A percentile compares a stretch with the other conserved stretches of the same genome.
phyloP scores from a whole-genome alignment of 2,329 filamentous ascomycete genomes.

The Fusarium pseudonygamai region DNA sequence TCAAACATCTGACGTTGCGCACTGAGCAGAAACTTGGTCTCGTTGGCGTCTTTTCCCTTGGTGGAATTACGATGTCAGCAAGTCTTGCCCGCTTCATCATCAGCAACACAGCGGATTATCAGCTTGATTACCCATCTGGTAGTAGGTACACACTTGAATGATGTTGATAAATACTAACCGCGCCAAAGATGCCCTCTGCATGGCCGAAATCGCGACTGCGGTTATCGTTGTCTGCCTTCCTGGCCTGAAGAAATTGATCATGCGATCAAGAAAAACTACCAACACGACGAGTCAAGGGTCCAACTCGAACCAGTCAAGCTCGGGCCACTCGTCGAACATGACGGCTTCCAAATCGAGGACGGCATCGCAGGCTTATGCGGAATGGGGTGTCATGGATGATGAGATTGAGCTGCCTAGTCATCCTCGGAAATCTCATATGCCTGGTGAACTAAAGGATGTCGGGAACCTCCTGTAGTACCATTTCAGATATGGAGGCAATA shows the following conservation, averaged over 20 bases:
- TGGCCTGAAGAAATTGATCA: neutral
- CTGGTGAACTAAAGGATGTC: neutral
- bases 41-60: slow-evolving; percentile 9
- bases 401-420: neutral
- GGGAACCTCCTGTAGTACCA: neutral
- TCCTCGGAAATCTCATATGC: no score
- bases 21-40: slow-evolving; percentile 2
- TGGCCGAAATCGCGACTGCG: slow-evolving; percentile 10
- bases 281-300: neutral
- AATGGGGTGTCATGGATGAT: slow-evolving; percentile 11
- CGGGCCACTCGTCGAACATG: neutral
- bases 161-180: neutral
- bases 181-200: neutral
- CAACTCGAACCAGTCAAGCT: neutral
- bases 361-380: neutral
- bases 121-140: slow-evolving; percentile 1
- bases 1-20: neutral
- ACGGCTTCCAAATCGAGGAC: neutral
- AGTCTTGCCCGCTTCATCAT: slow-evolving; percentile 1
- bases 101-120: neutral
- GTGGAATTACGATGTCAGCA: neutral
- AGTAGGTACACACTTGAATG: neutral
- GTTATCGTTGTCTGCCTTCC: slow-evolving; percentile 12
- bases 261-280: neutral
- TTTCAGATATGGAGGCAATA: neutral